Percentiles rank a stretch among this genome's conserved stretches.
These are phyloP conservation scores for Onygena corvina DNA, from an alignment of 2,329 filamentous ascomycete genomes.

Conservation along the genomic window DNA sequence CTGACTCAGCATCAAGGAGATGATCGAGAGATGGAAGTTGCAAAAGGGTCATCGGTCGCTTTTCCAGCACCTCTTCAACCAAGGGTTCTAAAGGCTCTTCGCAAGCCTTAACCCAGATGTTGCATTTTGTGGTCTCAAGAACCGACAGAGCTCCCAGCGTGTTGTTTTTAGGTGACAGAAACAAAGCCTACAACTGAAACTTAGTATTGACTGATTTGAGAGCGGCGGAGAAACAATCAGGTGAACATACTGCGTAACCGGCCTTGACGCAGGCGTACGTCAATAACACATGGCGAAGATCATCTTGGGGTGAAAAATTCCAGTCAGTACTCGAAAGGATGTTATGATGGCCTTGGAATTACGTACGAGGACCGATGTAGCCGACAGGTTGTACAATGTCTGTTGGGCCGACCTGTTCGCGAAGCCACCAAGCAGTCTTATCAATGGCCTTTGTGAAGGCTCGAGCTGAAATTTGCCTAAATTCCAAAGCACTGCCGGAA, in stretches of 20 bases:
- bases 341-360: background rate
- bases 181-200: background rate
- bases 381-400: slow-evolving; percentile 1
- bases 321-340: background rate
- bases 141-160: background rate
- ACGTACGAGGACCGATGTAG: slow-evolving; percentile 8
- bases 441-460: slow-evolving; percentile 3
- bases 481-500: background rate
- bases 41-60: background rate
- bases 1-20: background rate
- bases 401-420: background rate
- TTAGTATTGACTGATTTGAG: background rate
- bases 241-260: slow-evolving; percentile 3
- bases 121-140: slow-evolving; percentile 5
- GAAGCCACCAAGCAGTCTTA: slow-evolving; percentile 7
- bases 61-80: background rate
- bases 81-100: background rate
- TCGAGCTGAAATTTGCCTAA: background rate
- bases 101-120: slow-evolving; percentile 1
- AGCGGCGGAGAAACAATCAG: background rate
- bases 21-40: background rate
- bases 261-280: slow-evolving; percentile 6
- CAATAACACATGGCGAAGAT: slow-evolving; percentile 4
- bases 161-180: slow-evolving; percentile 6
- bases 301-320: background rate